Evolutionary conservation across 2,329 filamentous ascomycete species (phyloP), one percentile per base, ranked within the genome.

Genomic region (Beauveria sp.): DNA sequence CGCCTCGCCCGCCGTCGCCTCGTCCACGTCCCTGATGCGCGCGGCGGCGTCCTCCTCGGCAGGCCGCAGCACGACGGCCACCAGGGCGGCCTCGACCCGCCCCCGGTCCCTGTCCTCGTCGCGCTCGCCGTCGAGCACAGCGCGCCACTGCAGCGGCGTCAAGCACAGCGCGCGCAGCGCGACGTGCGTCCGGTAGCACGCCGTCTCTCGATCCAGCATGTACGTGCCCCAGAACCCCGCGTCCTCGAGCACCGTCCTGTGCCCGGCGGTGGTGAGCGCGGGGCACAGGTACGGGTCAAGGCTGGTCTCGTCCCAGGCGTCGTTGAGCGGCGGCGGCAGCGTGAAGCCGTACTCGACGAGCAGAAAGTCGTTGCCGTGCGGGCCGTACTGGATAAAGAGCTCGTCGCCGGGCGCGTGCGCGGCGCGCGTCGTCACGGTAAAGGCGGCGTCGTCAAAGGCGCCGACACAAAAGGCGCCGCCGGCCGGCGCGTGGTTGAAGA

Each of bases 351-450:
- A 91, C 73, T 91, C 88, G 0, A 84, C 81, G 2, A 91, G 81
- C 22, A 92, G 72, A 64, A 88, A 86, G 70, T 91, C 88, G 66
- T 89, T 89, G 53, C 79, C 80, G 70, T 91, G 89, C 3, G 79
- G 70, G 10, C 89, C 89, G 69, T 92, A 92, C 55, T 80, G 83
- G 56, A 90, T 84, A 63, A 82, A 83, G 1, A 91, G 75, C 73
- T 92, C 88, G 28, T 88, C 82, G 12, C 85, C 86, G 1, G 71
- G 66, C 3, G 70, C 71, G 67, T 88, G 86, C 0, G 75, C 69
- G 2, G 75, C 72, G 52, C 79, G 74, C 2, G 84, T 80, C 20
- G 74, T 78, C 52, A 90, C 78, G 26, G 76, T 78, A 73, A 85
- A 90, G 6, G 80, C 79, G 1, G 73, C 71, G 1, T 72, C 64